phyloP scores from a whole-genome alignment of 768 basidiomycete genomes.

The Rubroboletus satanas region DNA sequence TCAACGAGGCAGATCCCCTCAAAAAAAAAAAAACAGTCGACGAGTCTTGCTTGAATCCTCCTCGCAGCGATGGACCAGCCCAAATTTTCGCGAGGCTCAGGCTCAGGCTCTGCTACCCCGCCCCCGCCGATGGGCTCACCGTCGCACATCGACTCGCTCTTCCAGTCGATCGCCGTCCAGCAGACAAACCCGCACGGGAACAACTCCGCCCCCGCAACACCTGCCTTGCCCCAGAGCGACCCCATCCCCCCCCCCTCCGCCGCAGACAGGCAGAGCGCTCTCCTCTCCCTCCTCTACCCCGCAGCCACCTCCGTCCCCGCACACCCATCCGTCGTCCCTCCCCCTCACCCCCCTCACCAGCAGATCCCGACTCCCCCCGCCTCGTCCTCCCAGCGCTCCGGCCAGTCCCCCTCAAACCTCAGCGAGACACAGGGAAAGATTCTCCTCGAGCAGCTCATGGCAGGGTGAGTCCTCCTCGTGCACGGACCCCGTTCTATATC shows the following conservation, averaged over 20 bases:
- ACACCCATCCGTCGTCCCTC: conserved; percentile 14
- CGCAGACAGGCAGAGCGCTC: conserved; percentile 69
- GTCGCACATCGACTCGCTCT: not conserved
- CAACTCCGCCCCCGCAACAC: conserved; percentile 42
- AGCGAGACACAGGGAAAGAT: conserved; percentile 70
- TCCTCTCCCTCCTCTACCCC: conserved; percentile 65
- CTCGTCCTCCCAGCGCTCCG: conserved; percentile 50
- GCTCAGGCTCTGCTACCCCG: too few species aligned
- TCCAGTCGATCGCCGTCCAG: not conserved
- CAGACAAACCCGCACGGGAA: conserved; percentile 32
- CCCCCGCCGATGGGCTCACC: conserved; percentile 27
- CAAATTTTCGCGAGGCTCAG: not conserved
- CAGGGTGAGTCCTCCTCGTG: conserved; percentile 53
- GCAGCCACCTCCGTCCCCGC: conserved; percentile 37
- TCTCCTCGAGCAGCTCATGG: conserved; percentile 76
- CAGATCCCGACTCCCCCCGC: conserved; percentile 71
- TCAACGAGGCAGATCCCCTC: conserved; percentile 26
- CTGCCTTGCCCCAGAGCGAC: conserved; percentile 40
- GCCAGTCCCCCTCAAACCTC: conserved; percentile 49
- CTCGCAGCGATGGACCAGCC: not conserved
- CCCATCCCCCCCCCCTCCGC: conserved; percentile 36
- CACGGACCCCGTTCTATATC: not conserved
- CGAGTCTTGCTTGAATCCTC: too few species aligned
- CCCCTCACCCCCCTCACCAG: conserved; percentile 43
- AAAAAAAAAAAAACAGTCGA: not conserved